Base-by-base conservation (phyloP, 345 rosid genomes). In the Rhodamnia argentea region DNA sequence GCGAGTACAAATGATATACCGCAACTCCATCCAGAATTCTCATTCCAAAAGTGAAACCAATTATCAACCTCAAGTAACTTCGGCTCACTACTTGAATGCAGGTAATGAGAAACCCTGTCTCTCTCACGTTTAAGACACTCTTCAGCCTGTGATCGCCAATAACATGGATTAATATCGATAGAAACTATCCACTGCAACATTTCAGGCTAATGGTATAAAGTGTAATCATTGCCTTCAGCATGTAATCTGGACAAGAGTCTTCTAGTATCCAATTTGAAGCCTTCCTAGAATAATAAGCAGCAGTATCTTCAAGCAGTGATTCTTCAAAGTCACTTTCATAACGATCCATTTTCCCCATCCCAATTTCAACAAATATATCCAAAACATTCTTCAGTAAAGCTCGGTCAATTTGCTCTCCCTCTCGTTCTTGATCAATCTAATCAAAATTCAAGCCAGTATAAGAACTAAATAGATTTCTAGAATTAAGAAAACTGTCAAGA, bases 261-360 rank as follows among this genome's bases (percentile, higher is more conserved):
- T 91, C 92, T 53, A 89, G 75, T 74, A 93, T 92, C 96, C 95
- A 94, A 78, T n/a, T 90, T 64, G 96, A 89, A 55, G 96, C 96
- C 89, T 94, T 94, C 59, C 90, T 91, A 76, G 92, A 92, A 90
- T 94, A 94, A 89, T 93, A 93, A 5, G 91, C 88, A 59, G 93
- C 90, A 70, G 93, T 89, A 83, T 91, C 94, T 62, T 91, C 76
- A 83, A 93, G 92, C 93, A 93, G 89, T 40, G 87, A 82, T 10
- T 52, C 90, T 87, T 94, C 96, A 88, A 94, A 94, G 88, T 94
- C 95, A 52, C 62, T 83, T 59, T 89, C 89, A 85, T 92, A 92
- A 23, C 57, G 83, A 62, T 90, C 88, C 94, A 92, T 92, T n/a
- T 83, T 85, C 12, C 91, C 92, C 92, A 92, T 93, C 82, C 95